These are phyloP conservation scores for Vicia sativa DNA, from an alignment of 306 rosid species.

Conservation along the genomic window DNA sequence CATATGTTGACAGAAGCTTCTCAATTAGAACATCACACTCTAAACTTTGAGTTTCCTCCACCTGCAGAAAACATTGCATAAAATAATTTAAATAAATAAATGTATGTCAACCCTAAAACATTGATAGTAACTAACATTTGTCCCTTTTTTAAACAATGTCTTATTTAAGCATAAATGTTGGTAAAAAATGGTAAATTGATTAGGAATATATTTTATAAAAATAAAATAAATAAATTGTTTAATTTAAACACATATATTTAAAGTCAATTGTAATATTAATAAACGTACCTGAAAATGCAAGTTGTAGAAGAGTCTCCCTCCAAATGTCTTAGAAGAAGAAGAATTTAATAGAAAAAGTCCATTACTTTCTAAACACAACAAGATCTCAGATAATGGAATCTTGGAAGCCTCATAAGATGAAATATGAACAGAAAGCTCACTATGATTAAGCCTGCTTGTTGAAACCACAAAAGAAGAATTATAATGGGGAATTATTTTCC, in stretches of 20 bases:
- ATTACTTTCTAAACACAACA: conserved; percentile 50
- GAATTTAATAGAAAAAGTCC: conserved; percentile 55
- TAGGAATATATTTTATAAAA: no score
- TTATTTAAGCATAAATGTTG: no score
- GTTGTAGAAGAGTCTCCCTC: conserved; percentile 52
- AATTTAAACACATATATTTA: no score
- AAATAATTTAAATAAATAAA: neutral
- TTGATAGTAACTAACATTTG: neutral
- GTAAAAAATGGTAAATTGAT: no score
- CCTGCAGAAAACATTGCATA: conserved; percentile 33
- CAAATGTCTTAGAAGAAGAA: conserved; percentile 60
- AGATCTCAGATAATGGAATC: conserved; percentile 47
- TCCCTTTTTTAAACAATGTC: neutral
- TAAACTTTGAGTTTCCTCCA: conserved; percentile 31
- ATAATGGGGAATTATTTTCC: conserved; percentile 24
- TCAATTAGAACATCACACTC: conserved; percentile 35
- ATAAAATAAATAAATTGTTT: no score
- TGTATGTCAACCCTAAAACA: neutral
- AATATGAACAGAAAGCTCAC: conserved; percentile 58
- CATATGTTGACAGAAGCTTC: conserved; percentile 38
- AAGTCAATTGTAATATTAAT: neutral
- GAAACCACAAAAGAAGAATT: conserved; percentile 50
- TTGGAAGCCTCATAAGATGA: conserved; percentile 37
- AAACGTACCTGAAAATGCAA: conserved; percentile 58
- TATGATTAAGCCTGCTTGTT: conserved; percentile 44